Evolutionary conservation across 805 yeast species (phyloP).

Genomic region (Torulaspora franciscae): DNA sequence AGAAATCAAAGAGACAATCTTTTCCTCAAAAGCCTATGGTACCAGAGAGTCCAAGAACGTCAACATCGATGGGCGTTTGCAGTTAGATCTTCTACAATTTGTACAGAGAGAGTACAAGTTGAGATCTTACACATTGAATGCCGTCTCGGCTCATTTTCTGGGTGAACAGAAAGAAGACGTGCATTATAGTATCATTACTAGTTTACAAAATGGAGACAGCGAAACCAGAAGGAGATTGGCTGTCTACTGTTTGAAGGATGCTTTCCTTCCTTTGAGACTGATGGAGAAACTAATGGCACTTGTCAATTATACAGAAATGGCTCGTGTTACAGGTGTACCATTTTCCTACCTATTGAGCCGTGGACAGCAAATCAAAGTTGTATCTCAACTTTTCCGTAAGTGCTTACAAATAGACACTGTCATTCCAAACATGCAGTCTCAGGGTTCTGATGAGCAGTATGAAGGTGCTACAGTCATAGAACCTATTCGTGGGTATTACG

Average conservation of each 20-base stretch:
- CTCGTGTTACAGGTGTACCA: constrained; percentile 98
- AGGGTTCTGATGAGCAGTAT: constrained; percentile 83
- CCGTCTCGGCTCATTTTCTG: constrained; percentile 89
- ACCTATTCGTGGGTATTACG: constrained; percentile 92
- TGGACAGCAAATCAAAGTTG: constrained; percentile 97
- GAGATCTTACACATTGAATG: constrained; percentile 89
- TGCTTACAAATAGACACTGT: constrained; percentile 82
- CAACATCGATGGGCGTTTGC: constrained; percentile 94
- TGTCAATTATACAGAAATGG: constrained; percentile 98
- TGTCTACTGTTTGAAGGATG: constrained; percentile 94
- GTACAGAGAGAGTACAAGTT: constrained; percentile 92
- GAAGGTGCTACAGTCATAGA: constrained; percentile 99
- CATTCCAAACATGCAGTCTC: constrained; percentile 80
- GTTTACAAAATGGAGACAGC: constrained; percentile 82
- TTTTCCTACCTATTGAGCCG: constrained; percentile 81
- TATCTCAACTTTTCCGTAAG: constrained; percentile 90
- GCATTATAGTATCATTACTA: constrained; percentile 93
- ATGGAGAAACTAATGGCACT: constrained; percentile 92
- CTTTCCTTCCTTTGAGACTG: constrained; percentile 81
- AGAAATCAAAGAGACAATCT: constrained; percentile 73
- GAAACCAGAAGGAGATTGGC: constrained; percentile 95
- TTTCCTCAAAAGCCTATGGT: constrained; percentile 94
- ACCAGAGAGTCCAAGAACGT: constrained; percentile 87
- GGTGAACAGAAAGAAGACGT: constrained; percentile 98
- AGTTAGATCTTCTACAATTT: constrained; percentile 86